Conservation (phyloP, 192 early-diverging fungal species). For the Gonapodya sp. region DNA sequence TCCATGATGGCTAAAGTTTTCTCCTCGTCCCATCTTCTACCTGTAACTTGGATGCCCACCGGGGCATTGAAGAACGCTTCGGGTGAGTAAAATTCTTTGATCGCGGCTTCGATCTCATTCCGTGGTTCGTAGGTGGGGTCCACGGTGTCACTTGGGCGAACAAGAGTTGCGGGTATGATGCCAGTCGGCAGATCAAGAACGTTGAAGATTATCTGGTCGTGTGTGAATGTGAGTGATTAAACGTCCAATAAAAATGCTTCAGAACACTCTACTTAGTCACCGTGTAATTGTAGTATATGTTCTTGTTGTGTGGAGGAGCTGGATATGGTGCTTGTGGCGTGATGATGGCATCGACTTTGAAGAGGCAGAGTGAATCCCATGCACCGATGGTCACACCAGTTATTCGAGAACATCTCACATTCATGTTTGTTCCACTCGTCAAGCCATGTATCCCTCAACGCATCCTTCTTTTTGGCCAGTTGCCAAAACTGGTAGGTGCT, state of each 20-base stretch:
- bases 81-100: neutral
- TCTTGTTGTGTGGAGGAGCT: slow-evolving; percentile 10
- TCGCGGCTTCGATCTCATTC: neutral
- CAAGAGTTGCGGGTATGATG: neutral
- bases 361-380: neutral
- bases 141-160: neutral
- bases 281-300: slow-evolving; percentile 4
- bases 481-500: slow-evolving; percentile 1
- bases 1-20: slow-evolving; percentile 1
- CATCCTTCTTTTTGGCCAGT: slow-evolving; percentile 2
- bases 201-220: neutral
- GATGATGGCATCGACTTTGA: slow-evolving; percentile 7
- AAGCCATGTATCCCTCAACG: neutral
- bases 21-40: slow-evolving; percentile 6
- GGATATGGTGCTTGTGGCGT: neutral
- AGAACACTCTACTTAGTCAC: neutral
- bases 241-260: neutral
- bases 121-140: neutral
- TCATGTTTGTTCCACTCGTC: slow-evolving; percentile 4
- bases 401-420: neutral
- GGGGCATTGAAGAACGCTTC: slow-evolving; percentile 2
- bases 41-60: neutral
- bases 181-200: neutral
- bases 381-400: neutral
- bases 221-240: neutral